A percentile compares a stretch with the other conserved stretches of the same genome.
phyloP scores from a whole-genome alignment of 106 monocot genomes.

The Dendrobium officinale region DNA sequence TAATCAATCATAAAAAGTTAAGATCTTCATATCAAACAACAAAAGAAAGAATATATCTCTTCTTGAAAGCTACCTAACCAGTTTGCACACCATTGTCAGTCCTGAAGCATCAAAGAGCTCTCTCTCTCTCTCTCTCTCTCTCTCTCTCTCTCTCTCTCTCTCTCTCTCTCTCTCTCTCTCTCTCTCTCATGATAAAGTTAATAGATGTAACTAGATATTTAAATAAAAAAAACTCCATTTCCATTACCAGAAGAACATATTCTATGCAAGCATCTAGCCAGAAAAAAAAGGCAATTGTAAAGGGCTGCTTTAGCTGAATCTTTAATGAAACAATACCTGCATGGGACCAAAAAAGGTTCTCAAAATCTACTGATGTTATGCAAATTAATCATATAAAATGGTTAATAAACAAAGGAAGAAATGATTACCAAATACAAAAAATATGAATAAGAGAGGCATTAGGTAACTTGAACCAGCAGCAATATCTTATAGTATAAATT shows the following conservation, averaged over 20 bases:
- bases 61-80: not conserved
- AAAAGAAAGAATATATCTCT: not conserved
- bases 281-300: not conserved
- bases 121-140: too few species aligned
- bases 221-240: not conserved
- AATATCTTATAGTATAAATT: too few species aligned
- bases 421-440: too few species aligned
- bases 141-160: too few species aligned
- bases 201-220: too few species aligned
- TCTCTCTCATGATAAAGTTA: too few species aligned
- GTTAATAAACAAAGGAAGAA: not conserved
- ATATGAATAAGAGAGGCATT: too few species aligned
- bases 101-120: too few species aligned
- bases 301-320: constrained; percentile 1
- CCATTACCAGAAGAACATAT: not conserved
- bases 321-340: not conserved
- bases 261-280: not conserved
- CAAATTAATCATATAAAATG: not conserved
- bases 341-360: not conserved
- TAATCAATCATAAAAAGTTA: not conserved
- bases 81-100: not conserved
- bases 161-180: too few species aligned
- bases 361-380: not conserved
- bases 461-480: too few species aligned
- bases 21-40: not conserved